Evolutionary conservation across 2,329 filamentous ascomycete genomes (phyloP), one percentile per base, ranked within the genome.

Genomic region (Nakataea oryzae): DNA sequence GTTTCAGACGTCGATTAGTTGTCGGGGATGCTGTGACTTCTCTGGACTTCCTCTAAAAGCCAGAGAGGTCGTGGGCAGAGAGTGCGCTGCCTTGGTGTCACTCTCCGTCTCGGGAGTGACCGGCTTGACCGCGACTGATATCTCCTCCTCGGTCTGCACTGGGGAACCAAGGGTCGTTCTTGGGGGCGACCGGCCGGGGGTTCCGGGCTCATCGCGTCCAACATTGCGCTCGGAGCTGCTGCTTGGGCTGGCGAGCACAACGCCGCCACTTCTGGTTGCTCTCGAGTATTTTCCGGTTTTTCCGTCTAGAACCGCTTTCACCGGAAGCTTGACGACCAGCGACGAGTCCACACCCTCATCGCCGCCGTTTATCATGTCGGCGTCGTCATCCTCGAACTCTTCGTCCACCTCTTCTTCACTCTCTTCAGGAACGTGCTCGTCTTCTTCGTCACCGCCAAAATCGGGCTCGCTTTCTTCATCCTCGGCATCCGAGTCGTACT

Each of bases 391-490:
- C 27, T 86, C 82, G n/a, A 79, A 77, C 21, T 82, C 78, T 1
- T 84, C 80, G 32, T 84, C 83, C 5, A 78, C 77, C 3, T 87
- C 85, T 9, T 83, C 80, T 11, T 83, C 79, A 21, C 78, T 78
- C 57, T 82, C 83, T 61, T 84, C 79, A 0, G 84, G 82, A 24
- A 87, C 79, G 61, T 90, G 86, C 7, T 87, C 87, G 29, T 86
- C 85, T n/a, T 55, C 83, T 50, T 88, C 86, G 63, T 89, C 88
- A 63, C 89, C 89, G 13, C 87, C 89, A 60, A 88, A 87, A 57
- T 91, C 87, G 70, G 86, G 90, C 66, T 90, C 88, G 64, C 85
- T 86, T 8, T 86, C 86, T 56, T 84, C 85, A 11, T 90, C 88
- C 17, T 90, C 84, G 26, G 78, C 85, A 79, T 85, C 69, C 50